Evolutionary conservation across 208 protist genomes (phyloP), one percentile per base, ranked within the genome.

Genomic region (Leishmania major): DNA sequence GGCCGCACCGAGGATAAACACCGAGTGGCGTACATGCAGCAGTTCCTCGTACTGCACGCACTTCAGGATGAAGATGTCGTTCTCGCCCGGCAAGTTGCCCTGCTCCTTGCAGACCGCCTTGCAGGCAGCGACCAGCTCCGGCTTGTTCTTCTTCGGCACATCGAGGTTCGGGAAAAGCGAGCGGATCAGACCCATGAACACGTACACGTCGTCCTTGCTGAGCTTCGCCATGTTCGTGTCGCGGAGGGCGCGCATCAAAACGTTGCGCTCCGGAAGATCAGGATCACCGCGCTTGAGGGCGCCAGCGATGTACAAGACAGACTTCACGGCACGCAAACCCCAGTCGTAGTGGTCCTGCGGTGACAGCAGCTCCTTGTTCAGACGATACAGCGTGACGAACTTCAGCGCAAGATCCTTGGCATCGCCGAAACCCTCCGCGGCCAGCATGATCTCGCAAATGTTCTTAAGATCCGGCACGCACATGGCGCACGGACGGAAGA

Each of bases 401-500:
- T 99, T 99, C 47, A 99, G 85, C 43, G 99, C 98, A 15, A 99
- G 93, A 81, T 98, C 93, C 87, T 99, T 99, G 13, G 98, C 97
- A 76, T 99, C 96, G 66, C 93, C 88, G 82, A 99, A 99, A 55
- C 99, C 99, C 86, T 99, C 98, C 49, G 98, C 94, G 82, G 98
- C 97, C 25, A 99, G 95, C 99, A 99, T 99, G 82, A 99, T 99
- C 89, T 99, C 99, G 84, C 98, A 99, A 94, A 99, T 99, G 85
- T 99, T 98, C 84, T 98, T 98, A 43, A 99, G 95, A 86, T 99
- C 99, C 47, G 99, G 99, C 75, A 99, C 98, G 60, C 98, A 93
- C 99, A 99, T 99, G 66, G 99, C 98, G 88, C 97, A 97, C 28
- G 98, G 97, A n/a, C 98, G 91, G 90, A 99, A 99, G 15, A 99